Percentiles rank a stretch among this genome's conserved stretches.
Evolutionary conservation across 805 yeast genomes (phyloP).

Genomic region (Candida loeiensis): DNA sequence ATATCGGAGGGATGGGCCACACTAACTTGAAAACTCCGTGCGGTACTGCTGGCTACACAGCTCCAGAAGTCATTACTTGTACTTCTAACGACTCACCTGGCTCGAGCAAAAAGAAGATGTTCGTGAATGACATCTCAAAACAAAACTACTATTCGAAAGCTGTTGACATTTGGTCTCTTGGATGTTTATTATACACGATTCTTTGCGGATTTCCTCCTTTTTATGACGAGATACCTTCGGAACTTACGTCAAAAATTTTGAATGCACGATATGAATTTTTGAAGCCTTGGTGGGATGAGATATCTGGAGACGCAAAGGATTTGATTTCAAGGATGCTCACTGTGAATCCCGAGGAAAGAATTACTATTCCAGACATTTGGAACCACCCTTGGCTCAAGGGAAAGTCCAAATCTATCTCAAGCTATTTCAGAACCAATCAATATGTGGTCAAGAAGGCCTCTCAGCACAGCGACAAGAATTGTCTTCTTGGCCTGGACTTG

Average conservation of each 20-base stretch:
- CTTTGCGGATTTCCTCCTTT: constrained; percentile 75
- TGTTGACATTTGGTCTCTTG: constrained; percentile 73
- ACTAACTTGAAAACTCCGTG: constrained; percentile 61
- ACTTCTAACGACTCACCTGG: constrained; percentile 14
- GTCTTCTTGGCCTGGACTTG: neutral
- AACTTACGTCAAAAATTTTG: constrained; percentile 63
- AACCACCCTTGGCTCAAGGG: constrained; percentile 63
- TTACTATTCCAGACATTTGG: constrained; percentile 63
- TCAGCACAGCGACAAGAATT: neutral
- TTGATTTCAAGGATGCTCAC: constrained; percentile 64
- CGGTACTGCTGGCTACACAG: constrained; percentile 74
- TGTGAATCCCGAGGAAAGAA: constrained; percentile 65
- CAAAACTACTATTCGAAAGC: constrained; percentile 60
- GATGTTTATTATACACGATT: constrained; percentile 65
- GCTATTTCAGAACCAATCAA: constrained; percentile 6
- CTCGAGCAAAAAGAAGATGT: constrained; percentile 8
- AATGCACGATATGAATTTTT: constrained; percentile 71
- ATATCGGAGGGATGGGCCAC: neutral
- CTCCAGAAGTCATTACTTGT: constrained; percentile 62
- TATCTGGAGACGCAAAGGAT: constrained; percentile 64
- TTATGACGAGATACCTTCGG: constrained; percentile 64
- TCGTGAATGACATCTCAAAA: constrained; percentile 18
- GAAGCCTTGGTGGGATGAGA: constrained; percentile 88
- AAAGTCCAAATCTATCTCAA: constrained; percentile 2
- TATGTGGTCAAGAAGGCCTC: constrained; percentile 4